Evolutionary conservation across 2,329 filamentous ascomycete species (phyloP).

Genomic region (Colletotrichum spinosum): DNA sequence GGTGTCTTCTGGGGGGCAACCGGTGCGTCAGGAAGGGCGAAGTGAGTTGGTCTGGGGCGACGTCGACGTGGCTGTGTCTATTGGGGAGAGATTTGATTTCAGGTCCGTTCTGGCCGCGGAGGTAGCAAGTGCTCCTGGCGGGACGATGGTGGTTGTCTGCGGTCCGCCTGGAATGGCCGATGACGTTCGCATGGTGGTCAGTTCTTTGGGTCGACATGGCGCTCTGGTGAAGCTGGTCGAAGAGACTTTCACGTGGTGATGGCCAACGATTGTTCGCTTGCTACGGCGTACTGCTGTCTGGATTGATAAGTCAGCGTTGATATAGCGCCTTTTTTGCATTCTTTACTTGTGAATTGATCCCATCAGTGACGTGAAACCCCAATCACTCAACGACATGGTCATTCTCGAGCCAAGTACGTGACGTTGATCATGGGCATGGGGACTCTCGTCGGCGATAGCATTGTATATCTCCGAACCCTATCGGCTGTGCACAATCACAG

Average conservation of each 20-base stretch:
- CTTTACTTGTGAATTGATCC: too few species aligned
- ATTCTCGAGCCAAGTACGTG: too few species aligned
- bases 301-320: not conserved
- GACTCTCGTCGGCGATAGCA: too few species aligned
- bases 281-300: not conserved
- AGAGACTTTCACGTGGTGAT: constrained; percentile 44
- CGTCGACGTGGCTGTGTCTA: constrained; percentile 39
- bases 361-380: too few species aligned
- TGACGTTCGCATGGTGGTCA: constrained; percentile 41
- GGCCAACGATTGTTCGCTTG: not conserved
- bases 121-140: constrained; percentile 34
- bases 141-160: constrained; percentile 43
- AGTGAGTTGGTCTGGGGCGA: constrained; percentile 31
- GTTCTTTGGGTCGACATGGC: constrained; percentile 24
- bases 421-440: too few species aligned
- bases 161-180: constrained; percentile 46
- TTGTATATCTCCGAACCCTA: too few species aligned
- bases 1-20: not conserved
- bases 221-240: constrained; percentile 41
- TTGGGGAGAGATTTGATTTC: constrained; percentile 42
- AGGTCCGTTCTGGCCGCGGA: constrained; percentile 40
- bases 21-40: constrained; percentile 1
- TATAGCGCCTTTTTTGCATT: not conserved
- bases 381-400: too few species aligned
- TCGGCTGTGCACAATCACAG: too few species aligned